Percentiles rank a stretch among this genome's conserved stretches.
Conservation (phyloP, 2,329 filamentous ascomycete genomes). For the Periconia sp. region DNA sequence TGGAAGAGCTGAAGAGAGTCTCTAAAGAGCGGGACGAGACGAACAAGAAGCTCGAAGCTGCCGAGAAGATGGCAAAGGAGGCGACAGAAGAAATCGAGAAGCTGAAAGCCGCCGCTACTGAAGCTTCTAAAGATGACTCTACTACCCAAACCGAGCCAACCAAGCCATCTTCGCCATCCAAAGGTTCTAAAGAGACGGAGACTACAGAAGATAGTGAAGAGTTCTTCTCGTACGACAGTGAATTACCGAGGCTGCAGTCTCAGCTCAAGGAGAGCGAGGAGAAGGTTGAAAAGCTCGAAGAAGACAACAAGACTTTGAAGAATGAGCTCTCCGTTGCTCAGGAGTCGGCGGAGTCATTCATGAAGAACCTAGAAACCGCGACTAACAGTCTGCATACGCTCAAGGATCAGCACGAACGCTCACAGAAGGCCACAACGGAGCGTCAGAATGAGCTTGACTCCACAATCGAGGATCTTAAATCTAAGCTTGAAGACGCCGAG, state of each 20-base stretch:
- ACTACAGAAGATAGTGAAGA: conserved; percentile 63
- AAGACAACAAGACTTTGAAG: conserved; percentile 71
- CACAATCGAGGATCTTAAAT: conserved; percentile 34
- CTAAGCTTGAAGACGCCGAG: conserved; percentile 47
- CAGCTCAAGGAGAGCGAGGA: conserved; percentile 73
- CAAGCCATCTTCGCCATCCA: conserved; percentile 32
- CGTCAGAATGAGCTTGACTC: conserved; percentile 36
- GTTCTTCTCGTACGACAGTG: conserved; percentile 91
- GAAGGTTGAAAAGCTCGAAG: conserved; percentile 73
- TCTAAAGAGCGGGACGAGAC: conserved; percentile 80
- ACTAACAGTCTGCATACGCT: conserved; percentile 67
- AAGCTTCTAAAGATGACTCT: conserved; percentile 32
- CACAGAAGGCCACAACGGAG: conserved; percentile 39
- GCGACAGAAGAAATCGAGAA: conserved; percentile 69
- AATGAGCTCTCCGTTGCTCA: conserved; percentile 73
- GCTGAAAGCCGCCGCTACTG: conserved; percentile 48
- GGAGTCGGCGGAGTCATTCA: conserved; percentile 62
- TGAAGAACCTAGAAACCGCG: conserved; percentile 69
- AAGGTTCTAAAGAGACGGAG: conserved; percentile 29
- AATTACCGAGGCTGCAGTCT: conserved; percentile 79
- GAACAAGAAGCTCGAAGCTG: conserved; percentile 76
- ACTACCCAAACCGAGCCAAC: conserved; percentile 31
- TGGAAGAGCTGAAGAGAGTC: conserved; percentile 90
- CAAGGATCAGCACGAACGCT: conserved; percentile 58
- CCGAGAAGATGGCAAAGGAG: conserved; percentile 67